Conservation (phyloP, 2,329 filamentous ascomycete species). For the Penicillium sp. region DNA sequence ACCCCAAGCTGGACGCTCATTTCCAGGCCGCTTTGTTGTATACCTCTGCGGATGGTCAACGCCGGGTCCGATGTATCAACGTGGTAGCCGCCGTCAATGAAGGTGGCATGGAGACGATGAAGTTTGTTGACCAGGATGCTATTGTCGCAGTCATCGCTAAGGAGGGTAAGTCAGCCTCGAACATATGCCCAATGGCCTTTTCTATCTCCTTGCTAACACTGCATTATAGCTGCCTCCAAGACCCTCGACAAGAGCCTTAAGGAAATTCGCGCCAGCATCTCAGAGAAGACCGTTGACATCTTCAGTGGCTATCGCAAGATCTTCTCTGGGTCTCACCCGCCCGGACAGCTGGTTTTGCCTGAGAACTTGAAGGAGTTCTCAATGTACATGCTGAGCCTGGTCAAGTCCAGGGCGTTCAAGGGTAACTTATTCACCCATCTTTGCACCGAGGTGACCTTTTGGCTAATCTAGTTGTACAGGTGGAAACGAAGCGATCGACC, state of each 20-base stretch:
- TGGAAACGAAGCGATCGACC: conserved; percentile 86
- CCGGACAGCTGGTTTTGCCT: conserved; percentile 89
- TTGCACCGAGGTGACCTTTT: neutral
- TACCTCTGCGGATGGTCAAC: conserved; percentile 85
- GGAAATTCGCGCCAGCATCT: conserved; percentile 79
- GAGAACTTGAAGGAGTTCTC: conserved; percentile 95
- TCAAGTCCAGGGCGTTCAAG: conserved; percentile 93
- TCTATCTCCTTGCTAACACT: conserved; percentile 29
- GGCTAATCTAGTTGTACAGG: conserved; percentile 48
- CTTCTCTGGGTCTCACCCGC: conserved; percentile 82
- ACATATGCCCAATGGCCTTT: neutral
- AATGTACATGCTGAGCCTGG: conserved; percentile 89
- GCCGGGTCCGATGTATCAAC: conserved; percentile 90
- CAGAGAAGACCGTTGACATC: conserved; percentile 91
- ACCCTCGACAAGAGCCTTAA: conserved; percentile 77
- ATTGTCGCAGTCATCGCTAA: conserved; percentile 88
- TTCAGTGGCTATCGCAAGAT: conserved; percentile 91
- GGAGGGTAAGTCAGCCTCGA: conserved; percentile 58
- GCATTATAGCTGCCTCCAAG: conserved; percentile 70
- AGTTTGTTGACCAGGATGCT: conserved; percentile 93
- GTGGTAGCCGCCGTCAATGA: conserved; percentile 91
- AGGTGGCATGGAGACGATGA: conserved; percentile 79
- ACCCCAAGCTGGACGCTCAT: conserved; percentile 92
- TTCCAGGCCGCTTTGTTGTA: conserved; percentile 96
- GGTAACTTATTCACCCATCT: conserved; percentile 40